phyloP scores from a whole-genome alignment of 2,329 filamentous ascomycete genomes.

The Neopestalotiopsis rosae region DNA sequence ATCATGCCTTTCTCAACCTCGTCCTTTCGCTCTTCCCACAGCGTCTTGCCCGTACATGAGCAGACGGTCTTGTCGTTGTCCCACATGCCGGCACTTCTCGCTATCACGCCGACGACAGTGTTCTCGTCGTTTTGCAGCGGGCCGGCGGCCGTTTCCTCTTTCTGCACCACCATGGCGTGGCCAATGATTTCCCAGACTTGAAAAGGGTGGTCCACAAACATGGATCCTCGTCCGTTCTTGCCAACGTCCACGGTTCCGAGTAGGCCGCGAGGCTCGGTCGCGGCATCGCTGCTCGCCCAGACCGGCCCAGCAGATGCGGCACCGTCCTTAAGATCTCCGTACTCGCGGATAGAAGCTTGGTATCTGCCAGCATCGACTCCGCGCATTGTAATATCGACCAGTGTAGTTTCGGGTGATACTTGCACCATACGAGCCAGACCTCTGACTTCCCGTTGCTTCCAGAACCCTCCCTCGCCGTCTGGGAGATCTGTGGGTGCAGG shows the following conservation, averaged over 20 bases:
- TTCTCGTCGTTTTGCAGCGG: constrained; percentile 77
- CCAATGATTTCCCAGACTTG: constrained; percentile 97
- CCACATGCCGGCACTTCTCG: constrained; percentile 96
- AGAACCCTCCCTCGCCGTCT: constrained; percentile 35
- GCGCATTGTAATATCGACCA: constrained; percentile 86
- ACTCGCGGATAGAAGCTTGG: constrained; percentile 82
- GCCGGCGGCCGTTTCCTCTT: constrained; percentile 62
- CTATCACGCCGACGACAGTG: constrained; percentile 91
- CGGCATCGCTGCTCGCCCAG: constrained; percentile 63
- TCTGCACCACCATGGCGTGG: constrained; percentile 85
- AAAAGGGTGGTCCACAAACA: constrained; percentile 81
- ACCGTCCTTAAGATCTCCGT: constrained; percentile 84
- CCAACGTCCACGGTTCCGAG: constrained; percentile 80
- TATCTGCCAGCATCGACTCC: constrained; percentile 84
- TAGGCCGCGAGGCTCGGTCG: constrained; percentile 52
- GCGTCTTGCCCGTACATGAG: constrained; percentile 95
- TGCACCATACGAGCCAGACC: constrained; percentile 95
- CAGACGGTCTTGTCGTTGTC: constrained; percentile 99
- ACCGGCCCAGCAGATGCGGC: constrained; percentile 83
- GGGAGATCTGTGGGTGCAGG: constrained; percentile 40
- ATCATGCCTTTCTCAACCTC: constrained; percentile 91
- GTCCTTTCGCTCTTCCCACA: constrained; percentile 96
- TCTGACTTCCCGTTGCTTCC: constrained; percentile 65
- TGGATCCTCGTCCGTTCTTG: constrained; percentile 75
- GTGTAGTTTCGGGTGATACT: constrained; percentile 76